Evolutionary conservation across 345 rosid genomes (phyloP).

Genomic region (Syzygium aromaticum): DNA sequence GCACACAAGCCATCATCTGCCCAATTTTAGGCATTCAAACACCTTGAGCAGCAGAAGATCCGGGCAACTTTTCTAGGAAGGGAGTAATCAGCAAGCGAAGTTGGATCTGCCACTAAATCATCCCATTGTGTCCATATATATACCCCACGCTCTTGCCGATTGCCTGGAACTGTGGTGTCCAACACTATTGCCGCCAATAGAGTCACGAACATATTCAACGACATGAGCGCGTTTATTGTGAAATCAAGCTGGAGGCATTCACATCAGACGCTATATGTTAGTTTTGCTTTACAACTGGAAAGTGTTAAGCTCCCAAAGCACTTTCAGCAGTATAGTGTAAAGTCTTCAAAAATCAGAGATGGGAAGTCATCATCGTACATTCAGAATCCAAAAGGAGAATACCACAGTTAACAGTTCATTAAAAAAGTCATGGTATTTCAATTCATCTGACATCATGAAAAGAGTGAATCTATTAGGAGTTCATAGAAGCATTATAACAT

Average conservation of each 20-base stretch:
- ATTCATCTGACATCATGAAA: neutral
- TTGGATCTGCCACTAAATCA: slow-evolving; percentile 54
- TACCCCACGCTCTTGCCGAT: slow-evolving; percentile 68
- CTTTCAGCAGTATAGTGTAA: neutral
- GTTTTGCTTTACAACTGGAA: neutral
- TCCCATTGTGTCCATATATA: slow-evolving; percentile 68
- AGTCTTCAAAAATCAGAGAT: neutral
- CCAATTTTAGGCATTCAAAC: slow-evolving; percentile 15
- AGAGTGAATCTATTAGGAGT: neutral
- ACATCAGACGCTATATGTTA: neutral
- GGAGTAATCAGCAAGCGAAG: slow-evolving; percentile 58
- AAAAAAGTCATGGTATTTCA: neutral
- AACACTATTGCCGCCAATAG: slow-evolving; percentile 60
- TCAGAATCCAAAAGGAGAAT: neutral
- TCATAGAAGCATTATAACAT: neutral
- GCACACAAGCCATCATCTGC: neutral
- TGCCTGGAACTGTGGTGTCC: slow-evolving; percentile 89
- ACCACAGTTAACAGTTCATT: neutral
- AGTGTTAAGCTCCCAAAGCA: neutral
- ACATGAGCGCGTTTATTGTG: slow-evolving; percentile 64
- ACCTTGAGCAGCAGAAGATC: slow-evolving; percentile 38
- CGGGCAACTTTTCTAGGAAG: slow-evolving; percentile 42
- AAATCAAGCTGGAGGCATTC: slow-evolving; percentile 55
- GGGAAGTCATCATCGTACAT: neutral
- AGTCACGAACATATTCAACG: slow-evolving; percentile 90